These are phyloP conservation scores for Ensete ventricosum DNA, from an alignment of 176 grass and related monocot genomes.

Conservation along the genomic window DNA sequence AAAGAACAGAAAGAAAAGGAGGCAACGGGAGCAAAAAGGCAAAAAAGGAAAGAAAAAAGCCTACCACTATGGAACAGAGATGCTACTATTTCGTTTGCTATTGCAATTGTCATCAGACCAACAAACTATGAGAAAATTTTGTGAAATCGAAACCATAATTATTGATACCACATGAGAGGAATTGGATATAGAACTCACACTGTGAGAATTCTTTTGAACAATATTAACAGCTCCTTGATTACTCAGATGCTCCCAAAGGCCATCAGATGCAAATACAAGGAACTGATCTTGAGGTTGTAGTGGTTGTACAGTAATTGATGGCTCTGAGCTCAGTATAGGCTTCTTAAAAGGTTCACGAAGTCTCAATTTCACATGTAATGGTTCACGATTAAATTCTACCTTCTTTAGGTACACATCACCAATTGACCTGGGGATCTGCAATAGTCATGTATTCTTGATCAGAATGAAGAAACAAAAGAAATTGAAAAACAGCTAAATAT, in stretches of 20 bases:
- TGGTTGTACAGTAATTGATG: slow-evolving; percentile 54
- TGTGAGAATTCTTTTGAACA: slow-evolving; percentile 45
- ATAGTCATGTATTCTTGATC: slow-evolving; percentile 10
- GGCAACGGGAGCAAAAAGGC: no score
- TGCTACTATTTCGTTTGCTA: no score
- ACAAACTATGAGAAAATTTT: not conserved
- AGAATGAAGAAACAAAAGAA: not conserved
- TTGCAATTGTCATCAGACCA: not conserved
- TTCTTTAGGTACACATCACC: no score
- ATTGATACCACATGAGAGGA: no score
- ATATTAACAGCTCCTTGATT: slow-evolving; percentile 16
- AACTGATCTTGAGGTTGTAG: slow-evolving; percentile 42
- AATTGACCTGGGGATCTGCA: slow-evolving; percentile 33
- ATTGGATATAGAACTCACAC: slow-evolving; percentile 32
- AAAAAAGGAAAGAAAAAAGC: no score
- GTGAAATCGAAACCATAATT: not conserved
- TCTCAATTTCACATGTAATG: slow-evolving; percentile 60
- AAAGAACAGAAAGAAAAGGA: no score
- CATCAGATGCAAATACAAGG: no score
- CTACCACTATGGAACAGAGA: no score
- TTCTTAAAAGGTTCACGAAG: slow-evolving; percentile 69
- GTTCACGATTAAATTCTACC: slow-evolving; percentile 5
- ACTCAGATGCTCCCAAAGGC: no score
- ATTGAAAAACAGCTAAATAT: no score
- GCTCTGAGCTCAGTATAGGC: slow-evolving; percentile 72